Conservation (phyloP, 352 stramenopile genomes). For the Pythium biforme region DNA sequence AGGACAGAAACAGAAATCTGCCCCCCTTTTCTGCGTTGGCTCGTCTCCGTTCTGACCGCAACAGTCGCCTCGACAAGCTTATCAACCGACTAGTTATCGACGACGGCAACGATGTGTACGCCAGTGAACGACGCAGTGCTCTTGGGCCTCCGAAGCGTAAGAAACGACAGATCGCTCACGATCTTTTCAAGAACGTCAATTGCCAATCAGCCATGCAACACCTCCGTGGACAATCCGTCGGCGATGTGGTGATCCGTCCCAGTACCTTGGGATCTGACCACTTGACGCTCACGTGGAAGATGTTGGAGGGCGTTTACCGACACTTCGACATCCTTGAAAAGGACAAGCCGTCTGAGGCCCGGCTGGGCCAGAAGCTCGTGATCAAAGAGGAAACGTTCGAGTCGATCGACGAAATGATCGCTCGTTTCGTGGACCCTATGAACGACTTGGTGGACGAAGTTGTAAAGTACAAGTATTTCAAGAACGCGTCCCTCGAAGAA, state of each 20-base stretch:
- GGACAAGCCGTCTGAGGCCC: constrained; percentile 84
- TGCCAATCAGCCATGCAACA: constrained; percentile 80
- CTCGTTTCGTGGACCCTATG: constrained; percentile 87
- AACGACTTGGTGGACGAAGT: constrained; percentile 87
- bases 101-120: constrained; percentile 63
- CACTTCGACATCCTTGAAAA: constrained; percentile 89
- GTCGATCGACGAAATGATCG: constrained; percentile 88
- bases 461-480: constrained; percentile 87
- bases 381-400: constrained; percentile 88
- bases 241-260: constrained; percentile 85
- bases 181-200: constrained; percentile 87
- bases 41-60: constrained; percentile 64
- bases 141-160: constrained; percentile 61
- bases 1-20: constrained; percentile 49
- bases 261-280: constrained; percentile 83
- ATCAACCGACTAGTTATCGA: constrained; percentile 73
- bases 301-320: constrained; percentile 82
- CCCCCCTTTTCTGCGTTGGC: constrained; percentile 53
- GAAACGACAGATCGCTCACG: constrained; percentile 85
- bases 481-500: constrained; percentile 58
- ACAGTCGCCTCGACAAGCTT: constrained; percentile 67
- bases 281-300: constrained; percentile 88
- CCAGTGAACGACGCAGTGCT: constrained; percentile 23
- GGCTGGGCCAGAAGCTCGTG: constrained; percentile 75
- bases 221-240: constrained; percentile 71